Evolutionary conservation across 2,329 filamentous ascomycete genomes (phyloP), one percentile per base, ranked within the genome.

Genomic region (Podosphaera fusca): DNA sequence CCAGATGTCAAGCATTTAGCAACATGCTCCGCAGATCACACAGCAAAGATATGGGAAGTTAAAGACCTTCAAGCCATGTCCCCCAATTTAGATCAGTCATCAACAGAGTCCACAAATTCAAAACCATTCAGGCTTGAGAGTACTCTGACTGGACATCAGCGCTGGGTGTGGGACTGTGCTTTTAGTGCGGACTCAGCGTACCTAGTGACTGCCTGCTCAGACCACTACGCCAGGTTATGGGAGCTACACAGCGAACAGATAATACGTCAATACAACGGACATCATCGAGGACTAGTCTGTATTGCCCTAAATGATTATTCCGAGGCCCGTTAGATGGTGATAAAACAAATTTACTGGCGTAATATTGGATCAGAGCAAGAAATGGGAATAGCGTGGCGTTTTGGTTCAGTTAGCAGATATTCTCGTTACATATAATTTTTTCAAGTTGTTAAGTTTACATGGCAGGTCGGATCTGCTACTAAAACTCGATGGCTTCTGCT

Each of bases 31-130:
- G 83, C 83, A 40, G 83, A 87, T 65, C 83, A 86, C 67, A 86
- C 90, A 0, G 88, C 89, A 60, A 90, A 94, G 69, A 95, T 98
- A 64, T 98, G 92, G 92, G 86, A 88, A 64, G 84, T 95, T 51
- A 73, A 73, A 61, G 85, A 94, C 66, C 75, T 82, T n/a, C 77
- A 80, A 33, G 71, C 72, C 49, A 73, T 72, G 62, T 58, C 64
- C 33, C 65, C 64, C 1, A 56, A 59, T n/a, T 62, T 62, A 36
- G 64, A 63, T 40, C 61, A 66, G 51, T 53, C 60, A 4, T 55
- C 60, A 35, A 38, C 60, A 0, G 60, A 67, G 65, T 76, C 64
- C 67, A 62, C 62, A 68, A 65, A 66, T 65, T 77, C 67, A 67
- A 65, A 68, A 67, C 78, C 67, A 58, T 85, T 81, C 61, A 81